Percentiles rank a stretch among this genome's conserved stretches.
Conservation (phyloP, 2,329 filamentous ascomycete genomes). For the Sclerotinia borealis region DNA sequence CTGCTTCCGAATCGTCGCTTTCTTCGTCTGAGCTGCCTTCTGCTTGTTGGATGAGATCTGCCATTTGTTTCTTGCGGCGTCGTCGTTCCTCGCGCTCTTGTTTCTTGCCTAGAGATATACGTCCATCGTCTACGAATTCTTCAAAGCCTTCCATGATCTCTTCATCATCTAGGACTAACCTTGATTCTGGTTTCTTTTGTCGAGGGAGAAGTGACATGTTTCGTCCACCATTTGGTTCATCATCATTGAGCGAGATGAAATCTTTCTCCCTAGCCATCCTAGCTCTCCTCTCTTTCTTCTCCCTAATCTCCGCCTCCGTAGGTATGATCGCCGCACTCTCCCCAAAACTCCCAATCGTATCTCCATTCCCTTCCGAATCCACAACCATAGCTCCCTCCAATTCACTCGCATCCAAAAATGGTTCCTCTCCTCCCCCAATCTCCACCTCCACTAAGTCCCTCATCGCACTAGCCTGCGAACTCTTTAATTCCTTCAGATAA, state of each 20-base stretch:
- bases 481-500: constrained; percentile 77
- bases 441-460: constrained; percentile 49
- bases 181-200: constrained; percentile 62
- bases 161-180: constrained; percentile 80
- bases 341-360: constrained; percentile 7
- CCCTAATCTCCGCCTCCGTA: constrained; percentile 76
- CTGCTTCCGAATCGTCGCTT: constrained; percentile 63
- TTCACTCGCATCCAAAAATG: constrained; percentile 48
- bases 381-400: constrained; percentile 62
- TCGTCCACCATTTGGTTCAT: constrained; percentile 40
- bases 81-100: constrained; percentile 67
- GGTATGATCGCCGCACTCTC: constrained; percentile 57
- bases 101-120: constrained; percentile 69
- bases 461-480: constrained; percentile 78
- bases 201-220: constrained; percentile 38
- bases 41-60: constrained; percentile 72
- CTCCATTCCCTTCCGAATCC: constrained; percentile 33
- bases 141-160: constrained; percentile 92
- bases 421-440: constrained; percentile 43
- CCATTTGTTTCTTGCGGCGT: constrained; percentile 70
- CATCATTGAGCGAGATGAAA: constrained; percentile 58
- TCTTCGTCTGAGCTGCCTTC: constrained; percentile 55
- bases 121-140: constrained; percentile 80
- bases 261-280: constrained; percentile 69
- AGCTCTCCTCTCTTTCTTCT: constrained; percentile 86